Percentiles rank a stretch among this genome's conserved stretches.
Evolutionary conservation across 139 green algal genomes (phyloP).

Genomic region (Deuterostichococcus epilithicus): DNA sequence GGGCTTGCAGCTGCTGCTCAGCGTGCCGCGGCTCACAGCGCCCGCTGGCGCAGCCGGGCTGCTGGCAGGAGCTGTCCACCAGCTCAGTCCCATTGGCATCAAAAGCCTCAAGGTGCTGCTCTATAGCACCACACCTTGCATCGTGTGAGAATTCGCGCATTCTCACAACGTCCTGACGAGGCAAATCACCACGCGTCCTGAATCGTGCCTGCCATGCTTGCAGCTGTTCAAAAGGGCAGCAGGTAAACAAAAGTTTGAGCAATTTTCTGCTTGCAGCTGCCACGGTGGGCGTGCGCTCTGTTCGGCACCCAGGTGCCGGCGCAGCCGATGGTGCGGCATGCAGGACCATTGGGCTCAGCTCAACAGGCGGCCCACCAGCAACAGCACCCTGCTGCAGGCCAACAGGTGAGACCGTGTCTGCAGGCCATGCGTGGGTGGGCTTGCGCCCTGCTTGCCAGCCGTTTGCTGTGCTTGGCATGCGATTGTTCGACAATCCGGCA

Average conservation of each 20-base stretch:
- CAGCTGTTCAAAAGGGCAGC: no score
- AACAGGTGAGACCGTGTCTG: no score
- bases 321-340: conserved; percentile 2
- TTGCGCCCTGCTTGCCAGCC: no score
- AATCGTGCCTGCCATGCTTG: no score
- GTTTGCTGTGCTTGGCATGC: no score
- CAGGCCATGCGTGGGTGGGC: no score
- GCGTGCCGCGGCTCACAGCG: conserved; percentile 12
- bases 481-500: conserved; percentile 5
- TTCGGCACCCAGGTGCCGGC: not conserved
- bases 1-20: conserved; percentile 50
- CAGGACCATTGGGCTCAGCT: not conserved
- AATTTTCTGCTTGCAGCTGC: conserved; percentile 1
- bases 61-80: conserved; percentile 38
- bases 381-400: not conserved
- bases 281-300: not conserved
- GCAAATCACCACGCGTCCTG: no score
- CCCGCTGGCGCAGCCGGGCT: not conserved
- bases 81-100: conserved; percentile 36
- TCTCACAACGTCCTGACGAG: no score
- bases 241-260: not conserved
- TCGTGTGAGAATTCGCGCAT: no score
- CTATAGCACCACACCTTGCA: no score
- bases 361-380: not conserved
- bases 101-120: conserved; percentile 23